Base-by-base conservation (phyloP, 768 basidiomycete genomes). In the Tremella yokohamensis region DNA sequence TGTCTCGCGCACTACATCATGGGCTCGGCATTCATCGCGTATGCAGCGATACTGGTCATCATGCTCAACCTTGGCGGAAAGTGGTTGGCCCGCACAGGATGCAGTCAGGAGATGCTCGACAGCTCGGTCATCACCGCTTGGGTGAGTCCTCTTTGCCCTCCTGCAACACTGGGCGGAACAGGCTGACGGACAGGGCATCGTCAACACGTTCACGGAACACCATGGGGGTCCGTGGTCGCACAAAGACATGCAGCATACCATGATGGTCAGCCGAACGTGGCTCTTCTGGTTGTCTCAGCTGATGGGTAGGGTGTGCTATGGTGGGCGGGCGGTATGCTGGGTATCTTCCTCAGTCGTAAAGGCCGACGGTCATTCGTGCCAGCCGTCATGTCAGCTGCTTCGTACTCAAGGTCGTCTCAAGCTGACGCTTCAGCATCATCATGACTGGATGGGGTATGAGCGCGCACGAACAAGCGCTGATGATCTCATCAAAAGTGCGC, bases 191-290 rank as follows among this genome's bases (percentile, higher is more conserved):
- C 38, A 73, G 72, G 76, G 77, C 1, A 77, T 79, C 84, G 87
- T 96, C 56, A 94, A 96, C 65, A 93, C 91, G 0, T 93, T 94
- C 72, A 93, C 91, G 0, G 89, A 91, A 69, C 91, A 96, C 72
- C 87, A 84, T 49, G 88, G 89, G 8, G 81, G 81, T 18, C 74
- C 67, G 0, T 94, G 92, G 92, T 87, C 85, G 1, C 87, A 86
- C 53, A 92, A 94, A 74, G 92, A 94, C 74, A 88, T 92, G 88
- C 90, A 93, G 68, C 91, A 94, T 75, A 90, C 89, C 40, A 72
- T 75, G 70, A 58, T 61, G 57, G 70, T 69, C 34, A 49, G 65
- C 44, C 12, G 34, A 9, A 29, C 16, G 34, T 22, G 2, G 37
- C 37, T 50, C 40, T 18, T 6, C 42, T 47, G 29, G 9, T 37